Evolutionary conservation across 352 stramenopile genomes (phyloP), one percentile per base, ranked within the genome.

Genomic region (Elongisporangium prolatum): DNA sequence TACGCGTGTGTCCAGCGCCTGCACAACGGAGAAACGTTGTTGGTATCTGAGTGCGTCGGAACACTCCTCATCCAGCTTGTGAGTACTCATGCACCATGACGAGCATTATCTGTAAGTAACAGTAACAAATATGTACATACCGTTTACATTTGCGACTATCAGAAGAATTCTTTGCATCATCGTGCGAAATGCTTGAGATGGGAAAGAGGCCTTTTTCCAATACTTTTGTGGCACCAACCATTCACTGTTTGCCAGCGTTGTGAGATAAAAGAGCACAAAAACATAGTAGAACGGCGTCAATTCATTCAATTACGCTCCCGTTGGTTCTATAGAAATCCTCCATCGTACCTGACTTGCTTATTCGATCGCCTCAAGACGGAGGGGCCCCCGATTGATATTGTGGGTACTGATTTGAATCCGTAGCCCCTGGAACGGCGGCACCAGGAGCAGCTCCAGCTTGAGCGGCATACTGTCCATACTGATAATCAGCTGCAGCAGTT

Each of bases 381-480:
- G 34, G 34, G 34, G 34, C 34, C 17, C 34, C 34, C 10, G 34
- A 44, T 44, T 44, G 34, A 11, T 44, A 82, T 3, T 66, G 65
- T 57, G 69, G 72, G 48, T 82, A 78, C 25, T 69, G 34, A 13
- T 44, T 44, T 44, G 34, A 13, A 44, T 44, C 34, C 1, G 34
- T 17, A 44, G 34, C 34, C 11, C 34, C 34, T 17, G 34, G 34
- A 11, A 44, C 34, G 2, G 34, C 49, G 1, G 44, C 25, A 13
- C 68, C 58, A 18, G 25, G 61, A 53, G 54, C 55, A 21, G 60
- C 51, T 17, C 64, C 64, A 13, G 64, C 4, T 4, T 16, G 34
- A 17, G 34, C 34, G 4, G 34, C 34, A 44, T 44, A 44, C 34
- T 44, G 34, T 44, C 34, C 34, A 44, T 44, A 44, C 11, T 44